phyloP scores from a whole-genome alignment of 2,329 filamentous ascomycete genomes.

The Botrytis aclada region DNA sequence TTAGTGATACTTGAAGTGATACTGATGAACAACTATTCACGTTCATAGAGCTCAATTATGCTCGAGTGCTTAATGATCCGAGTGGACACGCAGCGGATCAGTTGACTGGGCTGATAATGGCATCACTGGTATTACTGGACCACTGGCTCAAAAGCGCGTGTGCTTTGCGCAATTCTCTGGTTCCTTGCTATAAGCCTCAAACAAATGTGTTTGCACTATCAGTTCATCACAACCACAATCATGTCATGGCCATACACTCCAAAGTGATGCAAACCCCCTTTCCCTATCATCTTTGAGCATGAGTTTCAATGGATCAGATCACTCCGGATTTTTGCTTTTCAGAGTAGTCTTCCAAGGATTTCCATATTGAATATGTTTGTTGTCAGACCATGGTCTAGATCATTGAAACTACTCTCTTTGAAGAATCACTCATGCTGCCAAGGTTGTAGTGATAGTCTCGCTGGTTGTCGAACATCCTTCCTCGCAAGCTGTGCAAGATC shows the following conservation, averaged over 20 bases:
- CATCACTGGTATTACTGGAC: neutral
- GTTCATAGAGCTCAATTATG: neutral
- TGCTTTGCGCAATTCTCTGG: neutral
- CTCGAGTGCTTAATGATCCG: neutral
- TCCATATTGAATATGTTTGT: neutral
- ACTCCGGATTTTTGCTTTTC: neutral
- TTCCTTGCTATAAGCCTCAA: neutral
- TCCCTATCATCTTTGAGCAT: neutral
- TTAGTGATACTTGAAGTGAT: neutral
- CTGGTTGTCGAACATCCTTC: conserved; percentile 22
- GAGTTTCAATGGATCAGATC: neutral
- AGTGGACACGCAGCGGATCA: neutral
- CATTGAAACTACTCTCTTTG: neutral
- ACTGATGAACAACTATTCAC: neutral
- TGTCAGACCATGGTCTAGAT: neutral
- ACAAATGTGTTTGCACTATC: neutral
- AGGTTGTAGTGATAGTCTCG: conserved; percentile 22
- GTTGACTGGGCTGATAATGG: neutral
- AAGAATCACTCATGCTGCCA: neutral
- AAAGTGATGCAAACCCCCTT: neutral
- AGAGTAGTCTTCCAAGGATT: neutral
- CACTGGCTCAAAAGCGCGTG: neutral
- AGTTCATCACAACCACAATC: neutral
- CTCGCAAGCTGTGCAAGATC: conserved; percentile 23
- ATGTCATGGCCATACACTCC: neutral